Evolutionary conservation across 371 early-diverging fungal genomes (phyloP), one percentile per base, ranked within the genome.

Genomic region (Thermomucor indicae-seudaticae): DNA sequence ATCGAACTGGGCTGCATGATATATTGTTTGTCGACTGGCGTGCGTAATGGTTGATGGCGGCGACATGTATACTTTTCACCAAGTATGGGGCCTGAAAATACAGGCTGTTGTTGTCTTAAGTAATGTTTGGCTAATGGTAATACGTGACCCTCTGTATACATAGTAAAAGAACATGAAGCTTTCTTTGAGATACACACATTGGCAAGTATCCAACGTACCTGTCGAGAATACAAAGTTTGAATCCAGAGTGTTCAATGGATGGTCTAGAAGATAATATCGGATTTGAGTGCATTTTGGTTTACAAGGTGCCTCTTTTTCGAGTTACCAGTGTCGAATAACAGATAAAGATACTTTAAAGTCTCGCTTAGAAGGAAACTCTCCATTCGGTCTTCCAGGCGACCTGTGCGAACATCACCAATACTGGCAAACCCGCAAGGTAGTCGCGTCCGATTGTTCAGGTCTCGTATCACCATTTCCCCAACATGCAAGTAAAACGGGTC

Each of bases 331-430:
- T 95, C 94, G 74, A 94, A 94, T 20, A 97, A 70, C 20, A 97
- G 61, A 53, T 87, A 95, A 12, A 97, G 75, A 57, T 97, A 97
- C 56, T 97, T 97, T 39, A 95, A 70, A 1, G 97, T 93, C 67
- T 97, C 96, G 47, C 92, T 90, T n/a, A 97, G 60, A 34, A 92
- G 79, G 65, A 95, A 97, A 53, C 92, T 92, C 53, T 96, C 96
- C 95, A 97, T 96, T 2, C 97, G 77, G 47, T 90, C 90, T 25
- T 92, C 94, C 4, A 79, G 57, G 11, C 64, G 62, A 25, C 79
- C 81, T 0, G 78, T 80, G 4, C 64, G 53, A 1, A 97, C 88
- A 59, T 90, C 77, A 7, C 69, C 69, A 24, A 95, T 55, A 0
- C 84, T 66, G 0, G 92, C 91, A 82, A 83, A 97, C 2, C 97